Percentiles rank a stretch among this genome's conserved stretches.
Conservation (phyloP, 202 grass and related monocot species). For the Cymbopogon flexuosus region DNA sequence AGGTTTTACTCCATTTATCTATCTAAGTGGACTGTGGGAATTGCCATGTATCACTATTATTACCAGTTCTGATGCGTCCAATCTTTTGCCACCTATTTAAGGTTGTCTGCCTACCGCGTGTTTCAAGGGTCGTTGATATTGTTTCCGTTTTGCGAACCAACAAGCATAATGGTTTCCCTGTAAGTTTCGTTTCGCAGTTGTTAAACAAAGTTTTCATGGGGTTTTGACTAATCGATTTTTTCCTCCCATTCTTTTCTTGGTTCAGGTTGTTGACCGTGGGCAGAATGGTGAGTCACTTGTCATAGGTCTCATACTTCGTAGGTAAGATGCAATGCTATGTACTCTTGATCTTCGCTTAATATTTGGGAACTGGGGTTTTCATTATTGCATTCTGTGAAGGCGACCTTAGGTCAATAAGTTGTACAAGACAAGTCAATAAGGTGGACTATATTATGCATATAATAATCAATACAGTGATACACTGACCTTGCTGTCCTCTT, state of each 20-base stretch:
- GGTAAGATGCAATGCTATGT: slow-evolving; percentile 38
- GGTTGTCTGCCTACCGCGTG: slow-evolving; percentile 71
- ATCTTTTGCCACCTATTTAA: slow-evolving; percentile 38
- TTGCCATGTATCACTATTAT: slow-evolving; percentile 19
- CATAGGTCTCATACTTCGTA: slow-evolving; percentile 93
- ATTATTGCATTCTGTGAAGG: neutral
- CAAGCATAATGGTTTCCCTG: slow-evolving; percentile 94
- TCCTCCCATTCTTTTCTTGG: neutral
- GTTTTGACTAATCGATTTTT: neutral
- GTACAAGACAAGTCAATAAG: neutral
- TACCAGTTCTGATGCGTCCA: slow-evolving; percentile 37
- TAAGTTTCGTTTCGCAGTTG: slow-evolving; percentile 35
- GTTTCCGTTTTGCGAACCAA: slow-evolving; percentile 71
- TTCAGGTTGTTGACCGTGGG: slow-evolving; percentile 82
- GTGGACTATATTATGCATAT: neutral
- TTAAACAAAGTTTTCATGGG: slow-evolving; percentile 8
- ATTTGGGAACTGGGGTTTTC: neutral
- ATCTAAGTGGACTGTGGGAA: slow-evolving; percentile 17
- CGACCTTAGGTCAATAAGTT: neutral
- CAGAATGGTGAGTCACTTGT: slow-evolving; percentile 82
- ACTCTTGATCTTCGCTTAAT: slow-evolving; percentile 13
- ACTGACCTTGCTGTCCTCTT: slow-evolving; percentile 34
- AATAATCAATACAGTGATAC: neutral
- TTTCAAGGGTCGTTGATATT: slow-evolving; percentile 72
- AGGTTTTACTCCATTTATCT: slow-evolving; percentile 13